Conservation (phyloP, 1,284 basidiomycete genomes). For the Trichosporon inkin region DNA sequence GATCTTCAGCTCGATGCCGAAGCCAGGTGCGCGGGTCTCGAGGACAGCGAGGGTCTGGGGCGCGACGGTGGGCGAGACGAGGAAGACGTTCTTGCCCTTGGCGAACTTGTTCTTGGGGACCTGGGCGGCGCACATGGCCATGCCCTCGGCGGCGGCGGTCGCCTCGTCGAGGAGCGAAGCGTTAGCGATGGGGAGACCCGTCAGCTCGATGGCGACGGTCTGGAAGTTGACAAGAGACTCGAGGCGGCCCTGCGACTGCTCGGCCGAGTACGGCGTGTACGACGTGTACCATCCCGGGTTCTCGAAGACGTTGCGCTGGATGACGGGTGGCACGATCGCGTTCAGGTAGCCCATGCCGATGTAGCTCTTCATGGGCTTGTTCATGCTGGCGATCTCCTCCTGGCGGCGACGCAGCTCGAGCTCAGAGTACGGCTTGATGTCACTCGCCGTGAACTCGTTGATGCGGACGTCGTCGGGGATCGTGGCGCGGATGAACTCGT, state of each 20-base stretch:
- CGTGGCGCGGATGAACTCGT: conserved; percentile 73
- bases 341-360: conserved; percentile 98
- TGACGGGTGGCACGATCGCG: conserved; percentile 87
- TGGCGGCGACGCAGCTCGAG: conserved; percentile 75
- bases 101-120: conserved; percentile 51
- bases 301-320: conserved; percentile 91
- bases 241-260: conserved; percentile 62
- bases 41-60: conserved; percentile 86
- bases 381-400: conserved; percentile 68
- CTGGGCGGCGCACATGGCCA: conserved; percentile 50
- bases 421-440: conserved; percentile 75
- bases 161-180: conserved; percentile 87
- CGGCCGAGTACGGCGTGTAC: conserved; percentile 70
- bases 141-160: conserved; percentile 84
- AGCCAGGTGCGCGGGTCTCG: conserved; percentile 79
- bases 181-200: conserved; percentile 90
- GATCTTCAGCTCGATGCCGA: conserved; percentile 74
- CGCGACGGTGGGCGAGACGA: conserved; percentile 74
- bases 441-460: conserved; percentile 53
- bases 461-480: conserved; percentile 77
- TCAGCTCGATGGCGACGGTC: conserved; percentile 92
- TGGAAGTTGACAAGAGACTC: conserved; percentile 97
- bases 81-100: conserved; percentile 76
- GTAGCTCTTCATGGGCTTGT: conserved; percentile 82
- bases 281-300: conserved; percentile 98